phyloP scores from a whole-genome alignment of 306 rosid genomes.

The Vigna mungo region DNA sequence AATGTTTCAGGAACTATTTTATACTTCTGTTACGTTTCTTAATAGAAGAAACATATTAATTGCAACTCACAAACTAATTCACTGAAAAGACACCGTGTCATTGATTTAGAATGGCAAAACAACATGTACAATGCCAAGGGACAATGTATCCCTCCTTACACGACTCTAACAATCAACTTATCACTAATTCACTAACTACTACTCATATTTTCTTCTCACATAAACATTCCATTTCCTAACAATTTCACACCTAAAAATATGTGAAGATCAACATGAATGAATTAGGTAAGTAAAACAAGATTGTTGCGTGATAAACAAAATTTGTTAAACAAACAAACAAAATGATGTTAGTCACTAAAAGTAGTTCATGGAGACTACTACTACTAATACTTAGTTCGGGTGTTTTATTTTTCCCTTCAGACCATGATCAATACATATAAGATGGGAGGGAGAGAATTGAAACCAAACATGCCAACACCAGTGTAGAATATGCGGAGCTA shows the following conservation, averaged over 20 bases:
- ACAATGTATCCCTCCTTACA: no score
- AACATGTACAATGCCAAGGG: no score
- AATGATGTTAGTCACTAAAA: background rate
- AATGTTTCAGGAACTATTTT: background rate
- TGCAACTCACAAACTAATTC: no score
- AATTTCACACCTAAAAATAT: background rate
- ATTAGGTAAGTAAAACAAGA: background rate
- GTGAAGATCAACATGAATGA: background rate
- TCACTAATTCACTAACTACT: no score
- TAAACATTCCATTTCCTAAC: no score
- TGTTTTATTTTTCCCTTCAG: background rate
- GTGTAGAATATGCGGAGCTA: background rate
- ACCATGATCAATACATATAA: background rate
- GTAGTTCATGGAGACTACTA: background rate
- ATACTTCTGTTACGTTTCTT: background rate
- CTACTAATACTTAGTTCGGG: background rate
- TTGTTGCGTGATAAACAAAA: constrained; percentile 10
- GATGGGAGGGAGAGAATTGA: constrained; percentile 19
- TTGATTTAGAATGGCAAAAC: no score
- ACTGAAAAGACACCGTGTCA: no score
- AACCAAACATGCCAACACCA: constrained; percentile 3
- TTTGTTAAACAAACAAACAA: background rate
- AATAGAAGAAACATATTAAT: no score
- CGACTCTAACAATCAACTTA: no score
- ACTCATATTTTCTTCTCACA: no score